Conservation (phyloP, 2,329 filamentous ascomycete species). For the Xylaria arbuscula region DNA sequence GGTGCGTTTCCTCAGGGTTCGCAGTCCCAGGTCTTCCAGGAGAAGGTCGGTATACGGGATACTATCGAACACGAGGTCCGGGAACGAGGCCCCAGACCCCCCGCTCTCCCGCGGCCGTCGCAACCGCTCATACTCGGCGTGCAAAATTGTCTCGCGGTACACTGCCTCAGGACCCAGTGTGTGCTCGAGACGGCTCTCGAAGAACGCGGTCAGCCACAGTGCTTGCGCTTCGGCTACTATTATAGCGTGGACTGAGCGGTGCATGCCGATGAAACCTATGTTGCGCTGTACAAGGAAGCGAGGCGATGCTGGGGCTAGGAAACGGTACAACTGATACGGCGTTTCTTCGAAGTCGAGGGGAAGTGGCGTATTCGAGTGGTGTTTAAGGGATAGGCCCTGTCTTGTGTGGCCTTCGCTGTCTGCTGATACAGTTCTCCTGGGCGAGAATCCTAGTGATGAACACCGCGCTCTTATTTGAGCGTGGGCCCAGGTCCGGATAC, state of each 20-base stretch:
- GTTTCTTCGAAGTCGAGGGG: background rate
- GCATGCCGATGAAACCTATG: conserved; percentile 50
- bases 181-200: conserved; percentile 53
- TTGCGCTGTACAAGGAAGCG: conserved; percentile 39
- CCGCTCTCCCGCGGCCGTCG: conserved; percentile 57
- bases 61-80: conserved; percentile 71
- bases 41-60: conserved; percentile 70
- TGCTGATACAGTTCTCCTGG: conserved; percentile 13
- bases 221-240: conserved; percentile 54
- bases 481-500: background rate
- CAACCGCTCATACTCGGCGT: conserved; percentile 66
- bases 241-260: conserved; percentile 49
- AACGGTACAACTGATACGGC: conserved; percentile 45
- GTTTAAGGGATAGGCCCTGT: background rate
- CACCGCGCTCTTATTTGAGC: conserved; percentile 7
- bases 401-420: background rate
- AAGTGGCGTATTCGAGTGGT: conserved; percentile 3
- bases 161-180: conserved; percentile 50
- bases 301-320: conserved; percentile 45
- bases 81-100: conserved; percentile 62
- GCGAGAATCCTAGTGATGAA: conserved; percentile 14
- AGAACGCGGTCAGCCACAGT: conserved; percentile 68
- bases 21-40: conserved; percentile 65
- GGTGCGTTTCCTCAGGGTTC: conserved; percentile 52
- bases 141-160: conserved; percentile 58